Evolutionary conservation across 805 yeast species (phyloP).

Genomic region (Diddensiella santjacobensis): DNA sequence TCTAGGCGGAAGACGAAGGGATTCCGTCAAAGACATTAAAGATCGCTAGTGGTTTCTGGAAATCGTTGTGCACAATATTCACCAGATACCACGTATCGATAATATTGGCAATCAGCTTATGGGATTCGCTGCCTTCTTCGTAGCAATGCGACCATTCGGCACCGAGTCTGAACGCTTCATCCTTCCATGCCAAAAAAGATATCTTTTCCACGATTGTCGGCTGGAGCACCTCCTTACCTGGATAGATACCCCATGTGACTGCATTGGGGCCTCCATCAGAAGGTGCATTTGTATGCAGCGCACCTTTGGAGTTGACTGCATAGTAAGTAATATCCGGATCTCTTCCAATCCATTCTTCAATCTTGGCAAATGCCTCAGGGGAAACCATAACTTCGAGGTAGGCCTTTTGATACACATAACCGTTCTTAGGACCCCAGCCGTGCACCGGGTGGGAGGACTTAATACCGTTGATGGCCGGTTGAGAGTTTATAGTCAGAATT

Average conservation of each 20-base stretch:
- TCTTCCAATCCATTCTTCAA: slow-evolving; percentile 44
- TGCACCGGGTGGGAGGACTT: slow-evolving; percentile 63
- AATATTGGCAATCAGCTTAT: slow-evolving; percentile 44
- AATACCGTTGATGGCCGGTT: slow-evolving; percentile 84
- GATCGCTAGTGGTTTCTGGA: slow-evolving; percentile 31
- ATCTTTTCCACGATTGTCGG: slow-evolving; percentile 93
- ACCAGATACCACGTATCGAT: slow-evolving; percentile 66
- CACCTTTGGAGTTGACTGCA: slow-evolving; percentile 59
- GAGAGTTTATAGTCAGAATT: slow-evolving; percentile 83
- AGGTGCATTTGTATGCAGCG: slow-evolving; percentile 63
- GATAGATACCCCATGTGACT: slow-evolving; percentile 98
- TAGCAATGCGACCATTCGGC: slow-evolving; percentile 63
- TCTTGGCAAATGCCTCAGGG: slow-evolving; percentile 44
- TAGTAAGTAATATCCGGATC: slow-evolving; percentile 67
- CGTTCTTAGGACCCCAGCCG: slow-evolving; percentile 96
- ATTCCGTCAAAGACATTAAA: slow-evolving; percentile 28
- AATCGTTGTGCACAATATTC: slow-evolving; percentile 89
- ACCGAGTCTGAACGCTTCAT: slow-evolving; percentile 82
- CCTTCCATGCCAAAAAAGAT: slow-evolving; percentile 95
- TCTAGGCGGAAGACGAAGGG: too few species aligned
- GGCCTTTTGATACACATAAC: slow-evolving; percentile 92
- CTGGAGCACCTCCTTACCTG: slow-evolving; percentile 90
- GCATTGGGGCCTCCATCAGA: slow-evolving; percentile 82
- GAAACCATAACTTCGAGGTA: slow-evolving; percentile 83
- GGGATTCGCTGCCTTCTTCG: slow-evolving; percentile 31